Base-by-base conservation (phyloP, 202 grass and related monocot genomes). In the Zoysia matrella region DNA sequence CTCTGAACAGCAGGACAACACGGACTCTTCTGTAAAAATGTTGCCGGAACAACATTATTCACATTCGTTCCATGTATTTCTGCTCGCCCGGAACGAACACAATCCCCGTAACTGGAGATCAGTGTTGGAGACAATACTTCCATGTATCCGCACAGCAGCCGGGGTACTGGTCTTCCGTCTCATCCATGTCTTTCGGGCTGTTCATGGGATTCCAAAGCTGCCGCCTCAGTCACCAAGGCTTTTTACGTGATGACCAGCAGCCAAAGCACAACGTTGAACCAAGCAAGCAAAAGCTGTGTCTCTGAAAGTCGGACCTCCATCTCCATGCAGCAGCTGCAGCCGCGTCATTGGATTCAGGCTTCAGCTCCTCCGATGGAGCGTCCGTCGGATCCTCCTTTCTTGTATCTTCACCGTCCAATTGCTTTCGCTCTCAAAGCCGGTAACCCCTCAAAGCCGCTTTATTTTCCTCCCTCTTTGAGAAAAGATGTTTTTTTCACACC, bases 141-240 rank as follows among this genome's bases (percentile, higher is more conserved):
- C 46, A 82, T 62, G 64, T 49, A 55, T 50, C 68, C 55, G 76
- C 80, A 72, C 71, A 52, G 30, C 12, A 47, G 8, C 4, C 58
- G 22, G 69, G 13, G 54, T 39, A 46, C 49, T 1, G 41, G 48
- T 62, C 63, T 75, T 79, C 73, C 42, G 16, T 68, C 57, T 7
- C 30, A 36, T 81, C 7, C n/a, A n/a, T 30, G n/a, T 40, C 52
- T 84, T 86, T 88, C 69, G 62, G 82, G 72, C 43, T 86, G 66
- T 62, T 49, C 89, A 79, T 87, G 76, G 83, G 92, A 94, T 94
- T 76, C 86, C 92, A 85, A 82, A 86, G 80, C 51, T 76, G 60
- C 65, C 12, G 73, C 10, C 58, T 2, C 16, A 10, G 6, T 64
- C 58, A 11, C 52, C 57, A 71, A 65, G 60, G 55, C 67, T 58